Evolutionary conservation across 2,329 filamentous ascomycete species (phyloP).

Genomic region (Dendrostoma leiphaemia): DNA sequence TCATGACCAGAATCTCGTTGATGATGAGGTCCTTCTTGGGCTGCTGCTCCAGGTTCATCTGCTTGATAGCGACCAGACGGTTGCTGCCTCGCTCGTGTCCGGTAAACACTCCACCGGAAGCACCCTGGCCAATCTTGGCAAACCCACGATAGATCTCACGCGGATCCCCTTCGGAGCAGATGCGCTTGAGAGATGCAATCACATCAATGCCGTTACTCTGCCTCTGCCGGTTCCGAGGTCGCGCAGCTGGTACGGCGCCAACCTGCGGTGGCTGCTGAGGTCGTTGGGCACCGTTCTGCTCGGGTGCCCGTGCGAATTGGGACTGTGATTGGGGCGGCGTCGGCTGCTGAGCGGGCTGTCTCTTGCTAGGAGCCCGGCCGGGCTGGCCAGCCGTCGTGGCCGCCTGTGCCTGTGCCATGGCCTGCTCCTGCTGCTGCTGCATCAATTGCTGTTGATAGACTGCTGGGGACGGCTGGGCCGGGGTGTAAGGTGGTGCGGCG

Average conservation of each 20-base stretch:
- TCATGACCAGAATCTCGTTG: slow-evolving; percentile 99
- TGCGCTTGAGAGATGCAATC: slow-evolving; percentile 76
- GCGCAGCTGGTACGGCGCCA: slow-evolving; percentile 47
- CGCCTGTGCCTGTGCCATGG: slow-evolving; percentile 76
- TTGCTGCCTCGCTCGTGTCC: slow-evolving; percentile 83
- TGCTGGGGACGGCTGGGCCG: slow-evolving; percentile 41
- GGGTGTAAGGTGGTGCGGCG: slow-evolving; percentile 43
- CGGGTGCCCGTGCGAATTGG: slow-evolving; percentile 33
- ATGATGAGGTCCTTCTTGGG: slow-evolving; percentile 99
- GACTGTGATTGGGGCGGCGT: slow-evolving; percentile 53
- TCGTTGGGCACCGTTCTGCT: slow-evolving; percentile 37
- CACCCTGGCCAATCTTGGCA: slow-evolving; percentile 95
- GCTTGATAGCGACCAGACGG: slow-evolving; percentile 93
- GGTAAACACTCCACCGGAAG: slow-evolving; percentile 92
- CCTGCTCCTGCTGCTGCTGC: slow-evolving; percentile 85
- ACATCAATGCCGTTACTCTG: slow-evolving; percentile 83
- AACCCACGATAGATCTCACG: slow-evolving; percentile 82
- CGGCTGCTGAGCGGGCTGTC: slow-evolving; percentile 53
- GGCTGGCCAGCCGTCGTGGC: slow-evolving; percentile 66
- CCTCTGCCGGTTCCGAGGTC: slow-evolving; percentile 73
- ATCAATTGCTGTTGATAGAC: slow-evolving; percentile 61
- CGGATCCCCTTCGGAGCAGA: slow-evolving; percentile 88
- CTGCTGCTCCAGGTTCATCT: slow-evolving; percentile 98
- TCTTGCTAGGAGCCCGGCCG: slow-evolving; percentile 72
- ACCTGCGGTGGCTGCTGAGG: slow-evolving; percentile 31